phyloP scores from a whole-genome alignment of 306 rosid species.

The Ziziphus jujuba region DNA sequence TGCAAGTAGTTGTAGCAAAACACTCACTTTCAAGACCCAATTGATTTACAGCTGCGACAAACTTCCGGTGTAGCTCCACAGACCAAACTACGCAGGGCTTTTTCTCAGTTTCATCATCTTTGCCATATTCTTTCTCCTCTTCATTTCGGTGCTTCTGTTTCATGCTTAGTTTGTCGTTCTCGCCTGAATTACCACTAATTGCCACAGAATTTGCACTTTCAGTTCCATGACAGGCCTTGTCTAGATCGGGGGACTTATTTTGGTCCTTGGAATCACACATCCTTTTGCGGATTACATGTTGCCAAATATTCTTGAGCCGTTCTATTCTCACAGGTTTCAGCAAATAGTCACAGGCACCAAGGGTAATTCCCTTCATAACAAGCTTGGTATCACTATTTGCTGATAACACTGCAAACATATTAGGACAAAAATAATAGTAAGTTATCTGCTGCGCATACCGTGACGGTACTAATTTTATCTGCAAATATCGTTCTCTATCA shows the following conservation, averaged over 20 bases:
- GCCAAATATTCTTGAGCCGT: conserved; percentile 86
- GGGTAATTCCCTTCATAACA: conserved; percentile 85
- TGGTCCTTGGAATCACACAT: conserved; percentile 49
- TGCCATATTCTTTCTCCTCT: conserved; percentile 56
- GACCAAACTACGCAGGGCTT: conserved; percentile 77
- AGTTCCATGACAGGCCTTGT: conserved; percentile 24
- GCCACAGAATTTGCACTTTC: conserved; percentile 31
- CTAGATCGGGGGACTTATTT: conserved; percentile 30
- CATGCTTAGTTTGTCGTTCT: conserved; percentile 29
- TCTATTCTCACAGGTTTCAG: conserved; percentile 74
- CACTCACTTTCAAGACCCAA: conserved; percentile 78
- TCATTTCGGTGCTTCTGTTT: conserved; percentile 60
- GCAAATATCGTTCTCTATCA: too few species aligned
- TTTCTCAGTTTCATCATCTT: conserved; percentile 47
- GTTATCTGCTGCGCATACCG: too few species aligned
- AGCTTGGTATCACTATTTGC: conserved; percentile 61
- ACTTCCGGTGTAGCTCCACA: conserved; percentile 64
- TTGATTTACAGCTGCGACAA: conserved; percentile 67
- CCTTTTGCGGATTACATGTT: conserved; percentile 71
- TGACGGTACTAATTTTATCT: too few species aligned
- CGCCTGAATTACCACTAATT: conserved; percentile 31
- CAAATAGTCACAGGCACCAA: conserved; percentile 86
- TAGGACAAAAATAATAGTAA: conserved; percentile 10
- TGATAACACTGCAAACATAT: conserved; percentile 64
- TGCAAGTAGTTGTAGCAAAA: background rate